Base-by-base conservation (phyloP, 2,329 filamentous ascomycete species). In the Fusarium xylarioides region DNA sequence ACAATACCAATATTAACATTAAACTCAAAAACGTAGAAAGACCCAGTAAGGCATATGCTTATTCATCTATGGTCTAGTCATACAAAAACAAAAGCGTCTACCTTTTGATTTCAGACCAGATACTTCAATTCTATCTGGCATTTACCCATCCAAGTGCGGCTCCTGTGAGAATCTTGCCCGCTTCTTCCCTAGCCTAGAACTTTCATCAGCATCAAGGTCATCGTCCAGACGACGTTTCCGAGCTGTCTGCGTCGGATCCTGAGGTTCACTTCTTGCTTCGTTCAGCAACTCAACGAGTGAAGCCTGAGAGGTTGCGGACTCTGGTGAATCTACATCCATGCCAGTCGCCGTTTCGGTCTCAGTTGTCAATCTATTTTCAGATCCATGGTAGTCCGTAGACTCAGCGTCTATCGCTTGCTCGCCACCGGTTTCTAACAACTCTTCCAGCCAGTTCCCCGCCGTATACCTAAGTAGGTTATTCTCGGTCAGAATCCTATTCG, bases 41-140 rank as follows among this genome's bases (percentile, higher is more conserved):
- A n/a, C 0, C 7, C 3, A n/a, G 15, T 32, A 7, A n/a, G 2
- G n/a, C 1, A 18, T 12, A 2, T 4, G n/a, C 11, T 32, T 32
- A 12, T 42, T n/a, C 16, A 23, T 21, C 14, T 16, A 11, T 7
- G 4, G 18, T 49, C 11, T 7, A n/a, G 15, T 12, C 30, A 32
- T 18, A 32, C 11, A 49, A n/a, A 32, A 30, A n/a, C 14, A 47
- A n/a, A 18, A 32, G 21, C 3, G 3, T 18, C 2, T n/a, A 10
- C 5, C 10, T 10, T 32, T 32, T n/a, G 3, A 12, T 9, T n/a
- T 32, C 19, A n/a, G 46, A n/a, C 43, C 26, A 19, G 8, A 11
- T 7, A 26, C 16, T 19, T 5, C 7, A 6, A 10, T 44, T 18
- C n/a, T 9, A 19, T 26, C 42, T 26, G 8, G 19, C 4, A 46